Base-by-base conservation (phyloP, 2,329 filamentous ascomycete genomes). In the Arthrobotrys pseudoclavata region DNA sequence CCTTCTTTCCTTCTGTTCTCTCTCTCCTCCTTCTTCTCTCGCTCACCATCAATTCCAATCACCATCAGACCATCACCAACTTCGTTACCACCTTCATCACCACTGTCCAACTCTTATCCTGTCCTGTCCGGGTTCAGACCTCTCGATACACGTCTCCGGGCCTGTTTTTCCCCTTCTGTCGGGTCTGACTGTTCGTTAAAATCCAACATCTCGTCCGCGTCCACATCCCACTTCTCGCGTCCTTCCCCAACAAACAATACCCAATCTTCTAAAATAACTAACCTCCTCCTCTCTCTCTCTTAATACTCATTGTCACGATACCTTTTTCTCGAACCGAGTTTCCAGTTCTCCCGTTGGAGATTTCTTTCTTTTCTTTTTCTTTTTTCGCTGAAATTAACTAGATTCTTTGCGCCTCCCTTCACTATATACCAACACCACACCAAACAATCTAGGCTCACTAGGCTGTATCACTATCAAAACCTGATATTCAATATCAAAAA, bases 221-320 rank as follows among this genome's bases (percentile, higher is more conserved):
- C 61, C 10, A 52, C 67, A 77, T 70, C 67, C 74, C 74, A 77
- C 74, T 70, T 76, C 55, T 60, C 67, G 74, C 74, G 74, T 71
- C 45, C 64, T 47, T 45, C 20, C 66, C 60, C 60, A 57, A 55
- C 47, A 47, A 45, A 63, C 60, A 47, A 31, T 22, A 29, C 7
- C 7, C 13, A 24, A 18, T 48, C 34, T 29, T 24, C 13, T 15
- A 40, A 40, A 42, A 37, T 57, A 66, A 15, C 57, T 47, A 18
- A 12, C 37, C 34, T n/a, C 40, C 24, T 9, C 12, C 24, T 31
- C 22, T 18, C 22, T 9, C n/a, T 45, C 42, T 45, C 42, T 12
- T 45, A 2, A 45, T 45, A 42, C 9, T 45, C 3, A 6, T 20
- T 20, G 3, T 45, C 2, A 9, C 10, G 15, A 2, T 45, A 45